Conservation (phyloP, 1,139 yeast genomes). For the Kurtzmaniella quercitrusa region DNA sequence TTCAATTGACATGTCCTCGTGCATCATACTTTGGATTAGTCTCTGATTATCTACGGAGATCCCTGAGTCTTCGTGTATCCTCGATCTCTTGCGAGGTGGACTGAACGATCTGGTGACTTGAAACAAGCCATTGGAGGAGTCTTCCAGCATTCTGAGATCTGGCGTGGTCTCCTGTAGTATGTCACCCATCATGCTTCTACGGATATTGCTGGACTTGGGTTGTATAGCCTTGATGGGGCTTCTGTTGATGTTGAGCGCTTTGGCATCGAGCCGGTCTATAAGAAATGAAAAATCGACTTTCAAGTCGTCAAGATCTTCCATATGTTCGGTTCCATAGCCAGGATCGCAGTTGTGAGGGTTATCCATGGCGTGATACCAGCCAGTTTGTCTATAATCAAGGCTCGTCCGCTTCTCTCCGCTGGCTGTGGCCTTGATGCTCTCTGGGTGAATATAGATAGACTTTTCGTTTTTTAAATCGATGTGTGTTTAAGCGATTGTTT, state of each 20-base stretch:
- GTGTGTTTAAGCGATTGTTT: constrained; percentile 1
- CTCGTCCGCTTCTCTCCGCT: neutral
- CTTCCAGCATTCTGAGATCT: constrained; percentile 7
- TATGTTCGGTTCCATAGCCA: neutral
- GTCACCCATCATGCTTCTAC: neutral
- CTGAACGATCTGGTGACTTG: constrained; percentile 33
- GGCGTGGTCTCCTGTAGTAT: constrained; percentile 5
- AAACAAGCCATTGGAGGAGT: constrained; percentile 31
- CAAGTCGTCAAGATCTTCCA: constrained; percentile 15
- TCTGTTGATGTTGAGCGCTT: constrained; percentile 7
- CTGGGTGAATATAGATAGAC: neutral
- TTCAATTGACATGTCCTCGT: neutral
- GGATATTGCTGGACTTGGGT: neutral
- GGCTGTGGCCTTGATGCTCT: neutral
- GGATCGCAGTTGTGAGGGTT: constrained; percentile 1
- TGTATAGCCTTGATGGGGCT: constrained; percentile 3
- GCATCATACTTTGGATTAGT: constrained; percentile 3
- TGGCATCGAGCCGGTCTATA: constrained; percentile 10
- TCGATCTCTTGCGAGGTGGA: constrained; percentile 8
- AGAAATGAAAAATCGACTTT: constrained; percentile 22
- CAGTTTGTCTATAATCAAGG: neutral
- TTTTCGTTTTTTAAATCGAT: neutral
- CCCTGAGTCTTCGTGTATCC: constrained; percentile 4
- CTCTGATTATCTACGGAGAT: constrained; percentile 6
- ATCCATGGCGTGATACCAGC: neutral